Evolutionary conservation across 2,329 filamentous ascomycete genomes (phyloP), one percentile per base, ranked within the genome.

Genomic region (Pseudopyrenochaeta lycopersici): DNA sequence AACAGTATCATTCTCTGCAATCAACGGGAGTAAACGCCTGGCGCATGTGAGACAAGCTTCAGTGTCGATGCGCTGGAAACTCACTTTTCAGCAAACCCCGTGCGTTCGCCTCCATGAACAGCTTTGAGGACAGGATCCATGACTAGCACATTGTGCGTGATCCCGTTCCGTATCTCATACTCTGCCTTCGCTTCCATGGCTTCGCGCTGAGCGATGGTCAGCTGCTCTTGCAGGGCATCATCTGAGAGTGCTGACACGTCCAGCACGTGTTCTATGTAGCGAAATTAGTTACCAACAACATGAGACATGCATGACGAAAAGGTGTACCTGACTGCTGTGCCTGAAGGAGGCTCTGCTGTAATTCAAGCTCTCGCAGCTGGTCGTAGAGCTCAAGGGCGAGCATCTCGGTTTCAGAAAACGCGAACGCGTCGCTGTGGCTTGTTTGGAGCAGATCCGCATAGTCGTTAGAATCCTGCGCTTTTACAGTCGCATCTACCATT

Each of bases 111-210:
- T 54, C 84, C 80, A 72, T 96, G 90, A 33, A 94, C 86, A 6
- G 91, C 89, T 67, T 90, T 91, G 52, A 96, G 79, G 35, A 90
- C 87, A 7, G 92, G 91, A 65, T 91, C 89, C 51, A 88, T 87
- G 63, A 86, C 85, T 61, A 95, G 76, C 47, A 91, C 86, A 41
- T 83, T 86, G 56, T 90, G 86, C 18, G 88, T 81, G 18, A 90
- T 87, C 56, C 86, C 86, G 71, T 88, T 88, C 58, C 86, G 86
- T 50, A 94, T 80, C 35, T 86, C 82, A 74, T 91, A 90, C 52
- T 82, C 82, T 49, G 90, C 87, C 68, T 87, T 87, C 21, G 90
- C 86, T 63, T 91, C 84, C 27, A 94, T 80, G 18, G 91, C 83
- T 45, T 87, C 86, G 48, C 82, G 81, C 73, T 92, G 86, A 6